Conservation (phyloP, 2,329 filamentous ascomycete genomes). For the Xylaria sp. region DNA sequence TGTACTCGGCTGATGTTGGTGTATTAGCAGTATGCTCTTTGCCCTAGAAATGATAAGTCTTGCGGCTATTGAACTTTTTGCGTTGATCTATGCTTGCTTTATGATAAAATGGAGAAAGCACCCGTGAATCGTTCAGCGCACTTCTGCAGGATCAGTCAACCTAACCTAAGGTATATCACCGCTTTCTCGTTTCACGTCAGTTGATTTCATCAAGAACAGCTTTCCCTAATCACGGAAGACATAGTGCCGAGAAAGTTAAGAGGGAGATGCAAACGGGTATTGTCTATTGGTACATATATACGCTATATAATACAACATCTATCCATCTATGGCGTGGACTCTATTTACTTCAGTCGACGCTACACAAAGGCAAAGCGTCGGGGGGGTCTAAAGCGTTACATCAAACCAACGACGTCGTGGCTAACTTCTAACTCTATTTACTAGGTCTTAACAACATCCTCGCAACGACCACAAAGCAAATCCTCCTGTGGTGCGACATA, state of each 20-base stretch:
- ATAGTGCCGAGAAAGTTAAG: too few relatives aligned
- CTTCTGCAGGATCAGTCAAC: not conserved
- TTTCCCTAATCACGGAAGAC: not conserved
- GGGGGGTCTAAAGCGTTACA: not conserved
- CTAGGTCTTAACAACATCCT: conserved; percentile 63
- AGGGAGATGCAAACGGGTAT: conserved; percentile 28
- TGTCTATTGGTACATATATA: conserved; percentile 23
- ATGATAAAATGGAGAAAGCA: not conserved
- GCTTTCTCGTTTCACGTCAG: not conserved
- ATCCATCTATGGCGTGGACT: not conserved
- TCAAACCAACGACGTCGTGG: too few relatives aligned
- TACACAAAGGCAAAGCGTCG: not conserved
- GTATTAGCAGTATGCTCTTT: not conserved
- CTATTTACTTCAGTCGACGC: not conserved
- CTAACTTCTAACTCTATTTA: not conserved
- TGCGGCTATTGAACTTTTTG: not conserved
- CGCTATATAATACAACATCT: conserved; percentile 17
- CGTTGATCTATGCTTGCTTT: not conserved
- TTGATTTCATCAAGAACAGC: not conserved
- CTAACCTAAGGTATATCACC: not conserved
- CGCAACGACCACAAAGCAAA: conserved; percentile 77
- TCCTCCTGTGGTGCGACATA: conserved; percentile 77
- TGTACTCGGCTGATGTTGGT: not conserved
- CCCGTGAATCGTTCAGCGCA: not conserved
- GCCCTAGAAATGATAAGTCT: not conserved